A percentile compares a stretch with the other conserved stretches of the same genome.
These are phyloP conservation scores for Dittrichia graveolens DNA, from an alignment of 129 eudicot species.

Conservation along the genomic window DNA sequence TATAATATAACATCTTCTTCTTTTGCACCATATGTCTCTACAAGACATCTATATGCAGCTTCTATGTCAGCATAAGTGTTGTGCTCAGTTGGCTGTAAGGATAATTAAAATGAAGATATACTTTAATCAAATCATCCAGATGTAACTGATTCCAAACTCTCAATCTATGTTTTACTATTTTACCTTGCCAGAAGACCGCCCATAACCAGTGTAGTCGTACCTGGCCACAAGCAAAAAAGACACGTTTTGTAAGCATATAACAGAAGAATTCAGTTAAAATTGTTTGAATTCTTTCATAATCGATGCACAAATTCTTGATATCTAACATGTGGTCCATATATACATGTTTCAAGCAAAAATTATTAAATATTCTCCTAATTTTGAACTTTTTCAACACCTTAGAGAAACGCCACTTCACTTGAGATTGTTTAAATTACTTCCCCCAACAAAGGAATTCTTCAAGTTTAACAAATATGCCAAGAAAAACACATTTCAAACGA, in stretches of 20 bases:
- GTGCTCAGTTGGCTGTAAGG: slow-evolving; percentile 78
- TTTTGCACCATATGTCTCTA: slow-evolving; percentile 66
- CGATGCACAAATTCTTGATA: background rate
- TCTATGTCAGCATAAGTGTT: slow-evolving; percentile 91
- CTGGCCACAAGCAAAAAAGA: slow-evolving; percentile 47
- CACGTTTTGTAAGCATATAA: slow-evolving; percentile 14
- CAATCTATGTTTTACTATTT: background rate
- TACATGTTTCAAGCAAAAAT: background rate
- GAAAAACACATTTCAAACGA: background rate
- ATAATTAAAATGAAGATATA: background rate
- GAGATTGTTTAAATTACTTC: background rate
- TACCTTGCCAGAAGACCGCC: slow-evolving; percentile 95
- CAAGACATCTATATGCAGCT: slow-evolving; percentile 85
- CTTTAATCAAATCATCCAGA: slow-evolving; percentile 23
- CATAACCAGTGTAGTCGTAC: slow-evolving; percentile 92
- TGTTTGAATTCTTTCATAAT: background rate
- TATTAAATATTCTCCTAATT: background rate
- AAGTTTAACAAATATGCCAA: background rate
- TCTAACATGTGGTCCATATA: background rate
- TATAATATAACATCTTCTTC: slow-evolving; percentile 86
- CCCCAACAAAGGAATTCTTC: background rate
- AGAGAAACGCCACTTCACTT: background rate
- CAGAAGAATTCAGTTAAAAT: background rate
- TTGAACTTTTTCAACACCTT: slow-evolving; percentile 1
- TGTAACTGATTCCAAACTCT: background rate